Base-by-base conservation (phyloP, 2,329 filamentous ascomycete genomes). In the Neobulgaria alba region DNA sequence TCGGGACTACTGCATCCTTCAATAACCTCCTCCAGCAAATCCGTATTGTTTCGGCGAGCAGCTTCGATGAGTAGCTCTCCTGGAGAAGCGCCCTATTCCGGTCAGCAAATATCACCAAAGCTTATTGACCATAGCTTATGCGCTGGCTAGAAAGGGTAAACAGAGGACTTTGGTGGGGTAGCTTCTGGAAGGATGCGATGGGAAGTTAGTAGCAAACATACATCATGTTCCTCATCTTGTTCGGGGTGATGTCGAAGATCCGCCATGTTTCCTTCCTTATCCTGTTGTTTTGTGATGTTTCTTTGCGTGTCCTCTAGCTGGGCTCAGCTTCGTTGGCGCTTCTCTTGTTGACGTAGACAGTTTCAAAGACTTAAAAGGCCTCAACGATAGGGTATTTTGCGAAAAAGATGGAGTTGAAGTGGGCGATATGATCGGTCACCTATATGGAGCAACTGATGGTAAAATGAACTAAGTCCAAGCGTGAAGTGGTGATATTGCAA, bases 11-110 rank as follows among this genome's bases (percentile, higher is more conserved):
- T 61, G 49, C 61, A 61, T 12, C 81, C 77, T 43, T 67, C 65
- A 52, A 95, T 72, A 42, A 89, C 74, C 56, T 92, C 82, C 54
- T 75, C 67, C 42, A 96, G 77, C 46, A 96, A 78, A 39, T 90
- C 82, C 52, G 80, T 80, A 66, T 96, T 95, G 73, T 96, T 90
- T 58, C 88, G 78, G 47, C 90, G 86, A 67, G 85, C 94, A 56
- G 92, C 86, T 69, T 94, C 90, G 65, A 96, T 78, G 55, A 96
- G 76, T 57, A 85, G 76, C 68, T 96, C 90, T 62, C 81, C 74
- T 34, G 80, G 77, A 45, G 85, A 85, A 54, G 90, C 90, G 61
- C 90, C 92, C 83, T 94, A 56, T 26, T 29, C n/a, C 29, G 14
- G 3, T 36, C 32, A 32, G 15, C 10, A 34, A 35, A 3, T 15